These are phyloP conservation scores for Globisporangium mamillatum DNA, from an alignment of 352 stramenopile genomes.

Conservation along the genomic window DNA sequence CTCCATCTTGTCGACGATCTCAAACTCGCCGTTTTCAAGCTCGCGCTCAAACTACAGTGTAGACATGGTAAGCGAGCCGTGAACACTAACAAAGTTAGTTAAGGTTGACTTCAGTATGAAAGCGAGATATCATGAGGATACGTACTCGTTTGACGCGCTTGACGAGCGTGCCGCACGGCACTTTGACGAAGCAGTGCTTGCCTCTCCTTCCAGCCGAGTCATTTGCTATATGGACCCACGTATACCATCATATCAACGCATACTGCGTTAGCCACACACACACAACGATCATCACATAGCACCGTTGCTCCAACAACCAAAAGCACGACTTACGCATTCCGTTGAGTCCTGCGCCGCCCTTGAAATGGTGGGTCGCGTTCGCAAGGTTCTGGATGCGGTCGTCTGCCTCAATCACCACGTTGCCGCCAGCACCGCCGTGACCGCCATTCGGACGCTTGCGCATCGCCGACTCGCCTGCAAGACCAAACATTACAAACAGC, in stretches of 20 bases:
- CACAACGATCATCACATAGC: background rate
- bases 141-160: slow-evolving; percentile 81
- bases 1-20: slow-evolving; percentile 82
- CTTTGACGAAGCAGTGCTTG: slow-evolving; percentile 78
- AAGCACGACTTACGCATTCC: slow-evolving; percentile 67
- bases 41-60: slow-evolving; percentile 60
- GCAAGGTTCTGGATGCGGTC: slow-evolving; percentile 79
- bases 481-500: background rate
- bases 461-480: slow-evolving; percentile 51
- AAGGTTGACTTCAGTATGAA: background rate
- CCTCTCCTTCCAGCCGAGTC: slow-evolving; percentile 71
- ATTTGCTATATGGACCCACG: slow-evolving; percentile 46
- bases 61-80: too few relatives aligned
- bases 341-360: slow-evolving; percentile 70
- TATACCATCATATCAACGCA: background rate
- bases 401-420: slow-evolving; percentile 75
- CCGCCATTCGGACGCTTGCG: slow-evolving; percentile 81
- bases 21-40: slow-evolving; percentile 67
- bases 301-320: background rate
- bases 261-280: background rate
- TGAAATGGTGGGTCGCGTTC: slow-evolving; percentile 85
- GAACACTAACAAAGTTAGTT: too few relatives aligned
- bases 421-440: slow-evolving; percentile 78
- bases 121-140: background rate
- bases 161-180: slow-evolving; percentile 84